Evolutionary conservation across 768 basidiomycete species (phyloP).

Genomic region (Russula dissimulans): DNA sequence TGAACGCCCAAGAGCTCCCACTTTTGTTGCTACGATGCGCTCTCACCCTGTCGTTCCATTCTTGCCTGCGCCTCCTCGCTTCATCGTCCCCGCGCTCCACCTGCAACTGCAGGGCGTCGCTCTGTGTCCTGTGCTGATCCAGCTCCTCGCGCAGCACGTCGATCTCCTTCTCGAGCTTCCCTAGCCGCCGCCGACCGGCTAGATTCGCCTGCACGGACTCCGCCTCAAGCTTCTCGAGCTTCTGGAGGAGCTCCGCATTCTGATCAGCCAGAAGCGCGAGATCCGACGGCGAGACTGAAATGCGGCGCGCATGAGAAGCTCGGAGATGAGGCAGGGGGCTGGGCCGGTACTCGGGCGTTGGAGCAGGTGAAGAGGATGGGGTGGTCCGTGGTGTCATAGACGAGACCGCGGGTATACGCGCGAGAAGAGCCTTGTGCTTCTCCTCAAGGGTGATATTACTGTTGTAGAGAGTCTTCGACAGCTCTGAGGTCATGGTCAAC

Average conservation of each 20-base stretch:
- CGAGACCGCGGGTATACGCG: slow-evolving; percentile 40
- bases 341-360: slow-evolving; percentile 13
- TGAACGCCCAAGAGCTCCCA: slow-evolving; percentile 21
- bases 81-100: slow-evolving; percentile 36
- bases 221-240: slow-evolving; percentile 65
- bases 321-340: slow-evolving; percentile 16
- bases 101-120: slow-evolving; percentile 63
- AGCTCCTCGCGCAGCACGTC: slow-evolving; percentile 60
- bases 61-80: slow-evolving; percentile 33
- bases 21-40: slow-evolving; percentile 35
- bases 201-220: slow-evolving; percentile 61
- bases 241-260: slow-evolving; percentile 69
- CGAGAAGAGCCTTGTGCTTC: slow-evolving; percentile 62
- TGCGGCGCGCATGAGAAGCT: slow-evolving; percentile 33
- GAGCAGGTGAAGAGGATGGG: slow-evolving; percentile 22
- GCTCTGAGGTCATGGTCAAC: slow-evolving; percentile 55
- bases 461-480: slow-evolving; percentile 61
- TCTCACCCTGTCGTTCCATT: slow-evolving; percentile 40
- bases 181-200: slow-evolving; percentile 57
- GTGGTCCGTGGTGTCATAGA: slow-evolving; percentile 19
- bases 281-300: slow-evolving; percentile 60
- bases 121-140: slow-evolving; percentile 62
- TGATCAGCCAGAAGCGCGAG: slow-evolving; percentile 69
- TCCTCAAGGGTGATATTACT: slow-evolving; percentile 59
- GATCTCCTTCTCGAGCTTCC: slow-evolving; percentile 76